A percentile compares a stretch with the other conserved stretches of the same genome.
phyloP scores from a whole-genome alignment of 768 basidiomycete species.

The Panellus pusillus region DNA sequence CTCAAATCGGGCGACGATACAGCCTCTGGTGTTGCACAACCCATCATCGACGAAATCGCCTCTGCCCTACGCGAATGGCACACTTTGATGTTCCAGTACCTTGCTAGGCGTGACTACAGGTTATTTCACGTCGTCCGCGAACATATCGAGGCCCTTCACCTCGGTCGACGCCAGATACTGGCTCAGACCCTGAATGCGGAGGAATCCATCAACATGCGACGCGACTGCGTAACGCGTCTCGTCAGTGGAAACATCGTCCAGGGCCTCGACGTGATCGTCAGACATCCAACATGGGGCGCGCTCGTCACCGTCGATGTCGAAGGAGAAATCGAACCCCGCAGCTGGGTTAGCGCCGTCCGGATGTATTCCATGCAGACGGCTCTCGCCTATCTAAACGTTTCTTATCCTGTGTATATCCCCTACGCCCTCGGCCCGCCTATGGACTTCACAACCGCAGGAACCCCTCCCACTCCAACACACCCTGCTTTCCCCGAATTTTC shows the following conservation, averaged over 20 bases:
- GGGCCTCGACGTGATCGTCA: conserved; percentile 92
- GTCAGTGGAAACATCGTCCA: conserved; percentile 91
- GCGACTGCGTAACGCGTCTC: conserved; percentile 84
- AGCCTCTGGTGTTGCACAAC: conserved; percentile 74
- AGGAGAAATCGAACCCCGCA: conserved; percentile 74
- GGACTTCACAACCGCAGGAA: conserved; percentile 46
- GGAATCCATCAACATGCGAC: conserved; percentile 77
- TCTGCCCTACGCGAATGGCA: conserved; percentile 97
- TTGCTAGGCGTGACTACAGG: conserved; percentile 84
- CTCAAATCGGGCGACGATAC: conserved; percentile 96
- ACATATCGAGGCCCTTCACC: conserved; percentile 88
- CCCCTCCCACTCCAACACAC: conserved; percentile 61
- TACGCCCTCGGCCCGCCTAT: conserved; percentile 43
- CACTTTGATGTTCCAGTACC: conserved; percentile 85
- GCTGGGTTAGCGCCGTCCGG: conserved; percentile 85
- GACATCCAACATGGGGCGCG: conserved; percentile 89
- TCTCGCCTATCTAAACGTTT: conserved; percentile 72
- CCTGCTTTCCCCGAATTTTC: conserved; percentile 69
- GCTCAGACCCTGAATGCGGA: conserved; percentile 85
- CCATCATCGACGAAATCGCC: conserved; percentile 96
- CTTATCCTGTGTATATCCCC: conserved; percentile 41
- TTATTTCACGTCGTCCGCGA: conserved; percentile 84
- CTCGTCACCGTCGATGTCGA: conserved; percentile 90
- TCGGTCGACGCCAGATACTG: conserved; percentile 88
- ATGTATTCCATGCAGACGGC: conserved; percentile 91